Evolutionary conservation across 2,329 filamentous ascomycete genomes (phyloP), one percentile per base, ranked within the genome.

Genomic region (Trichoderma brevicompactum): DNA sequence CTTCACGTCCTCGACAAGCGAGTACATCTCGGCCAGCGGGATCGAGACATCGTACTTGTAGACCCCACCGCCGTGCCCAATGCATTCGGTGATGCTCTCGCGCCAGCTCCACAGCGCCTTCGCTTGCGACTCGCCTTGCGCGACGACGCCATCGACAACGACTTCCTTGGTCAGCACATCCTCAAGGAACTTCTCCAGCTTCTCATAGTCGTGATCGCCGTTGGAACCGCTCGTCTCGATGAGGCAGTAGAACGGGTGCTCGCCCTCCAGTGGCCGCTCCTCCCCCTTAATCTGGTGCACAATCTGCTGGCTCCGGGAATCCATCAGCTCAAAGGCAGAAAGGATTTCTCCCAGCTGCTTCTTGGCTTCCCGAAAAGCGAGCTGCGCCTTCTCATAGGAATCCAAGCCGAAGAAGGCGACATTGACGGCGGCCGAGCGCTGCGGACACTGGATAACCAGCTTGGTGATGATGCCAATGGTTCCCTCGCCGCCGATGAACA

Each of bases 21-120:
- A 82, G 80, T 99, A 99, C 73, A 99, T 87, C 70, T 97, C 89
- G 12, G 86, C 79, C 34, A 99, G 84, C 1, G 95, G 95, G 70
- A 99, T 97, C 7, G 95, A 98, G 38, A 99, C 84, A 74, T 99
- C 95, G 77, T 99, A 99, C 81, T 99, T 99, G 85, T 99, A 99
- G 8, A 95, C 94, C 50, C 94, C 95, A 66, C 95, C 96, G 79
- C 91, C 92, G 77, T 97, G 93, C 68, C 92, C 92, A 32, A 96
- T 82, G 52, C 89, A 89, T 80, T 99, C 95, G 0, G 94, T 89
- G 71, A 99, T 92, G 70, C 93, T 92, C 81, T 99, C 95, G 69
- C 95, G 88, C 88, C 94, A 98, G 66, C 87, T 84, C 95, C 95
- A 99, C 59, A 99, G 84, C 3, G 89, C 84, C 74, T 87, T 87